Evolutionary conservation across 306 rosid genomes (phyloP), one percentile per base, ranked within the genome.

Genomic region (Cucurbita pepo): DNA sequence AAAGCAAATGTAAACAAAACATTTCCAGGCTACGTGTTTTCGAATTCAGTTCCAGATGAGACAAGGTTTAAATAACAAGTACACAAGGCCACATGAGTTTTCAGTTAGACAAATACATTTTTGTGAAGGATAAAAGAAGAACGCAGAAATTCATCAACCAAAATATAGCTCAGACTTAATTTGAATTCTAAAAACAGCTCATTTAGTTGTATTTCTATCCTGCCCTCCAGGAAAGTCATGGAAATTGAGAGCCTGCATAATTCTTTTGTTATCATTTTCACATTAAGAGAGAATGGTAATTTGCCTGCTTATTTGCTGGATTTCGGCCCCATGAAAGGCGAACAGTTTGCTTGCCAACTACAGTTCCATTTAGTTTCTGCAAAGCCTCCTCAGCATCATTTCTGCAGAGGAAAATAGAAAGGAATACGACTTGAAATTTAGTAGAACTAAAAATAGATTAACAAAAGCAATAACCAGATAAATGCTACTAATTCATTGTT

Each of bases 281-380:
- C 21, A 54, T 4, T 13, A 16, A 14, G 37, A 44, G 62, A 40
- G 59, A 51, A 63, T 52, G 57, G 54, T 72, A 79, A 18, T 43
- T 40, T 88, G 73, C 99, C 96, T 95, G 99, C 84, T 95, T 95
- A 76, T 94, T 89, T 80, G 96, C 97, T 25, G 99, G 99, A 83
- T 95, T 95, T 83, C 97, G 99, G 48, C 99, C 99, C 99, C 99
- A 94, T 48, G 97, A 91, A 83, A 94, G 99, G 16, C 97, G 96
- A 65, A 95, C 92, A 8, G 96, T 88, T 80, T 95, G 99, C 73
- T 89, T 95, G 72, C 99, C 97, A 67, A 95, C 84, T 56, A 75
- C 78, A 66, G 92, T 83, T 44, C 95, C 97, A 71, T 89, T 95
- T 70, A 95, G 77, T 89, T 91, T 89, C 78, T 90, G 89, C 86